These are phyloP conservation scores for Beauveria australis DNA, from an alignment of 2,329 filamentous ascomycete genomes.

Conservation along the genomic window DNA sequence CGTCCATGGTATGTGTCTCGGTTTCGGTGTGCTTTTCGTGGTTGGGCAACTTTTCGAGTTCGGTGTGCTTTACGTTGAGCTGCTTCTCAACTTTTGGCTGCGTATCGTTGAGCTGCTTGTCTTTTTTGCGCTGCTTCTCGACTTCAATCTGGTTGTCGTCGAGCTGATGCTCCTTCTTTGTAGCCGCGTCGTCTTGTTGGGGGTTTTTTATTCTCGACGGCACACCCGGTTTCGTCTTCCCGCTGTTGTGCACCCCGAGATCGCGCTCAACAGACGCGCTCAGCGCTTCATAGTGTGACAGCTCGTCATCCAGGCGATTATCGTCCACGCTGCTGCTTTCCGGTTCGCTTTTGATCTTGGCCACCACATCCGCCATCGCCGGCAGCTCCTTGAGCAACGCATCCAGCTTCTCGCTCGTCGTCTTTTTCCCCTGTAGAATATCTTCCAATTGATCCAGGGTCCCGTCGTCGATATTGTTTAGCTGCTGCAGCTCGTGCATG, in stretches of 20 bases:
- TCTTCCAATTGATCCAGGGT: constrained; percentile 51
- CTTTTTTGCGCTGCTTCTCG: background rate
- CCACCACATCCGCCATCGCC: background rate
- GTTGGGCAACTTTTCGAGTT: background rate
- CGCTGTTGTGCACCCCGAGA: background rate
- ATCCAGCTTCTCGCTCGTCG: constrained; percentile 18
- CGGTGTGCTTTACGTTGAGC: too few species aligned
- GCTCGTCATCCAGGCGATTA: constrained; percentile 4
- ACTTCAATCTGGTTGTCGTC: background rate
- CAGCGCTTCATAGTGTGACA: constrained; percentile 6
- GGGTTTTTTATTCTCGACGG: background rate
- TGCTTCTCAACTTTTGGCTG: background rate
- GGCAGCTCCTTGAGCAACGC: constrained; percentile 20
- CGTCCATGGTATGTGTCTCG: background rate
- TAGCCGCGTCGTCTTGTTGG: background rate
- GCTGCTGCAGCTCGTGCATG: constrained; percentile 42
- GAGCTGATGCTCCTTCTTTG: background rate
- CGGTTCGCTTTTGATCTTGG: background rate
- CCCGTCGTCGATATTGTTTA: constrained; percentile 49
- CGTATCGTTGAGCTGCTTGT: background rate
- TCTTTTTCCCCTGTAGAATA: constrained; percentile 33
- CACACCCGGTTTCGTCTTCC: background rate
- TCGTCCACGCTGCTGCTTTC: background rate
- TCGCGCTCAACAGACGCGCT: constrained; percentile 4
- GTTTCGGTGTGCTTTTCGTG: background rate